Conservation (phyloP, 129 eudicot species). For the Helianthus annuus region HanXRQr2.0-SUNRISE NC_035444.2:133944825-133945324, state of each 20-base stretch:
- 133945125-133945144: conserved; percentile 35
- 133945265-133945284: background rate
- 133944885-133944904: no score
- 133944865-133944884: no score
- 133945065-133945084: conserved; percentile 50
- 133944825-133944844: conserved; percentile 74
- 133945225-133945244: conserved; percentile 18
- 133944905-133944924: no score
- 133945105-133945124: conserved; percentile 17
- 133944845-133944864: conserved; percentile 7
- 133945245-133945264: background rate
- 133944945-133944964: conserved; percentile 42
- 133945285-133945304: background rate
- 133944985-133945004: conserved; percentile 70
- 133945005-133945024: conserved; percentile 59
- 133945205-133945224: background rate
- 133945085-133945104: conserved; percentile 43
- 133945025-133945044: conserved; percentile 55
- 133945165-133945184: conserved; percentile 20
- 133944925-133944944: no score
- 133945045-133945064: conserved; percentile 56
- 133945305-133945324: conserved; percentile 2
- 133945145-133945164: conserved; percentile 11
- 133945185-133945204: background rate
- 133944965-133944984: conserved; percentile 80